Conservation (phyloP, 2,329 filamentous ascomycete genomes). For the Microdochium nivale region DNA sequence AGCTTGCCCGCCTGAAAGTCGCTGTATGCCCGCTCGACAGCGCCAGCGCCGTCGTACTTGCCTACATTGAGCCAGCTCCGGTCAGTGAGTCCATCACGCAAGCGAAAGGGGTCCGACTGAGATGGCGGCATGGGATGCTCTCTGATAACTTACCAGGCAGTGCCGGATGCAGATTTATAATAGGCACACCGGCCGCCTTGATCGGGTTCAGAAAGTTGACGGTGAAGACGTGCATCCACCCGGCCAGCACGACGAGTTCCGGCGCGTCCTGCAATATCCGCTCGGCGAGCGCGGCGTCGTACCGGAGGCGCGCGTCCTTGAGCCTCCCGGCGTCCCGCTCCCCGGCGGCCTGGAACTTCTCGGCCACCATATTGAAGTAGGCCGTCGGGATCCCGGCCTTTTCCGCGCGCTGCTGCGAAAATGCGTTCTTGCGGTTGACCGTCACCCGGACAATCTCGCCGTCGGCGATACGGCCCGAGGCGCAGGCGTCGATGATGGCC, state of each 20-base stretch:
- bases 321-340: conserved; percentile 51
- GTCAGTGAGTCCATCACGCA: too few species aligned
- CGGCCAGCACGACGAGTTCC: conserved; percentile 70
- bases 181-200: conserved; percentile 48
- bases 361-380: conserved; percentile 74
- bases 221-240: conserved; percentile 81
- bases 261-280: conserved; percentile 58
- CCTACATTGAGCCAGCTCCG: conserved; percentile 21
- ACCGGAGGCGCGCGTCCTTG: conserved; percentile 52
- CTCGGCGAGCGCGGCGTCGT: conserved; percentile 67
- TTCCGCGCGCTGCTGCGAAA: conserved; percentile 30
- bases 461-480: conserved; percentile 25
- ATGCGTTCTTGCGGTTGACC: conserved; percentile 39
- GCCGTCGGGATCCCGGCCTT: conserved; percentile 59
- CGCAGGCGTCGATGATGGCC: conserved; percentile 51
- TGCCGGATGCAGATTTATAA: conserved; percentile 81
- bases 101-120: too few species aligned
- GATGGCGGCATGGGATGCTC: too few species aligned
- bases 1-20: conserved; percentile 49
- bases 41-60: conserved; percentile 58
- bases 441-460: conserved; percentile 36
- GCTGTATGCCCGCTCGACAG: conserved; percentile 61
- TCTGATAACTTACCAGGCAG: conserved; percentile 28
- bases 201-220: conserved; percentile 62
- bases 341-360: conserved; percentile 51